These are phyloP conservation scores for Phytophthora europaea DNA, from an alignment of 352 stramenopile species.

Conservation along the genomic window DNA sequence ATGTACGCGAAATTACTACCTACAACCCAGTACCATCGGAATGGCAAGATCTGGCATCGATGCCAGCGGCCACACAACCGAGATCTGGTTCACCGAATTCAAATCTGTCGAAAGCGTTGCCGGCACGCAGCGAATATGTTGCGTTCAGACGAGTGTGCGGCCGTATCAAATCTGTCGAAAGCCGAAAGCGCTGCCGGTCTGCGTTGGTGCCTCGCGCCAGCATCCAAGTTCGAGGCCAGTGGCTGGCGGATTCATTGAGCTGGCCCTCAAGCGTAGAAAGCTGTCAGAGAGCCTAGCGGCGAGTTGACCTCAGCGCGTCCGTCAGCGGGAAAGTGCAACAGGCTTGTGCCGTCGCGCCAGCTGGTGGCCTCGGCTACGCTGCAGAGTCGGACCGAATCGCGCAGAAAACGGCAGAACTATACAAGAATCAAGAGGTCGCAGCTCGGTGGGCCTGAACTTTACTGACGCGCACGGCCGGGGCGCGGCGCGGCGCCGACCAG, in stretches of 20 bases:
- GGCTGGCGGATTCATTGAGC: background rate
- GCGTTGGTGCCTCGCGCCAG: background rate
- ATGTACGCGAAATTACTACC: background rate
- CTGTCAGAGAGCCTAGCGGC: background rate
- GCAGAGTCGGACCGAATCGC: constrained; percentile 12
- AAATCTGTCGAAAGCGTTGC: background rate
- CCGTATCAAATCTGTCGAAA: background rate
- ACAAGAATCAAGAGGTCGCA: constrained; percentile 26
- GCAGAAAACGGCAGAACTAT: constrained; percentile 20
- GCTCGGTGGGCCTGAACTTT: constrained; percentile 37
- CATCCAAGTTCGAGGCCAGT: background rate
- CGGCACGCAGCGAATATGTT: background rate
- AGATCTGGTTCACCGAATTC: background rate
- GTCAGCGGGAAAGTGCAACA: constrained; percentile 12
- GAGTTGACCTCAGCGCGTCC: constrained; percentile 20
- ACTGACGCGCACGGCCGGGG: constrained; percentile 14
- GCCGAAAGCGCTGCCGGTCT: too few relatives aligned
- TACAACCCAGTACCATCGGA: background rate
- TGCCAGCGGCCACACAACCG: background rate
- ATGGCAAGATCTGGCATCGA: background rate
- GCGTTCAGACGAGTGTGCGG: background rate
- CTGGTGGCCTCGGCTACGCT: constrained; percentile 12
- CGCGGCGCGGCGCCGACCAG: constrained; percentile 19
- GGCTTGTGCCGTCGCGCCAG: constrained; percentile 6
- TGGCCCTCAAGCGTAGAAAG: background rate